Evolutionary conservation across 768 basidiomycete genomes (phyloP).

Genomic region (Termitomyces sp.): DNA sequence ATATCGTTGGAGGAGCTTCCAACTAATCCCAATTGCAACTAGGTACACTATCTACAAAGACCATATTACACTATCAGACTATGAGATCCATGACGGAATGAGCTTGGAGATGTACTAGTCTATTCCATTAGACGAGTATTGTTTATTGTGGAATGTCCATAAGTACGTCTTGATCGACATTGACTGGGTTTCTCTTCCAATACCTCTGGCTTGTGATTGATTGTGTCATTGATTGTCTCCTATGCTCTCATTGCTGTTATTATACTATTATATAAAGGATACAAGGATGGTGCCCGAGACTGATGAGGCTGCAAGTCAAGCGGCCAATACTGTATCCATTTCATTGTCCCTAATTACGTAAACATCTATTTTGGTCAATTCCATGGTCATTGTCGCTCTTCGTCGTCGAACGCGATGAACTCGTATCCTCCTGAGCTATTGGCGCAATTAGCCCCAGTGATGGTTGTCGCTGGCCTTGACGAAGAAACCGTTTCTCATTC

Average conservation of each 20-base stretch:
- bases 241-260: not conserved
- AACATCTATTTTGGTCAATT: not conserved
- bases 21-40: constrained; percentile 2
- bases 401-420: constrained; percentile 53
- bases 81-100: constrained; percentile 92
- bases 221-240: not conserved
- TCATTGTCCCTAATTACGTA: too few relatives aligned
- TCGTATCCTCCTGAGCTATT: constrained; percentile 89
- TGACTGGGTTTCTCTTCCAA: not conserved
- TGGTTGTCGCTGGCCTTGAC: constrained; percentile 91
- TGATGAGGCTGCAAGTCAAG: not conserved
- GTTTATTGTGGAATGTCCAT: not conserved
- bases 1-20: not conserved
- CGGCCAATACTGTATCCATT: too few relatives aligned
- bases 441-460: constrained; percentile 83
- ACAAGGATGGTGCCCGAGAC: not conserved
- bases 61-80: constrained; percentile 88
- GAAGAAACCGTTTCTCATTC: constrained; percentile 18
- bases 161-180: not conserved
- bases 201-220: not conserved
- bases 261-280: not conserved
- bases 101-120: constrained; percentile 84
- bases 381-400: not conserved
- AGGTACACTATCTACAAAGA: constrained; percentile 98
- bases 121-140: not conserved